Evolutionary conservation across 2,329 filamentous ascomycete species (phyloP).

Genomic region (Apiospora koreana): DNA sequence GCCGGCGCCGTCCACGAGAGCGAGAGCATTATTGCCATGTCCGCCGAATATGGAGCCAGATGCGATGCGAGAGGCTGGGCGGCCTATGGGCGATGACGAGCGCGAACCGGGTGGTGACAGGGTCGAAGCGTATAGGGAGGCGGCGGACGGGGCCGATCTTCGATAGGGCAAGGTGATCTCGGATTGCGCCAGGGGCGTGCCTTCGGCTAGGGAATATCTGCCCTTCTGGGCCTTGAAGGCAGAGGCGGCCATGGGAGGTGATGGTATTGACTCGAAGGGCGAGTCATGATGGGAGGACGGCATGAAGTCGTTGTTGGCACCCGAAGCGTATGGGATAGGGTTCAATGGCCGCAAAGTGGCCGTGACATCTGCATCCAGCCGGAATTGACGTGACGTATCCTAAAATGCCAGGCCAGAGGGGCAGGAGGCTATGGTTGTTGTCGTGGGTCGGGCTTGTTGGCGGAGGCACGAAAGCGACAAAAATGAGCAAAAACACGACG

Average conservation of each 20-base stretch:
- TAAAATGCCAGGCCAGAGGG: neutral
- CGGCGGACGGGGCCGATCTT: constrained; percentile 56
- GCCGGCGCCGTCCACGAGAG: constrained; percentile 41
- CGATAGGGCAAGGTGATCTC: constrained; percentile 57
- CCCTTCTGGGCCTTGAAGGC: constrained; percentile 60
- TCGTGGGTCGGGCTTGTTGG: neutral
- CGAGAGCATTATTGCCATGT: constrained; percentile 44
- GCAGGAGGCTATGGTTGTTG: neutral
- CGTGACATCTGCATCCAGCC: neutral
- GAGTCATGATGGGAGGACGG: constrained; percentile 66
- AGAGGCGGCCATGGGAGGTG: constrained; percentile 68
- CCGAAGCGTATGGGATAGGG: neutral
- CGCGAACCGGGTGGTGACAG: constrained; percentile 69
- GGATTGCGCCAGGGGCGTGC: constrained; percentile 48
- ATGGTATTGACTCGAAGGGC: constrained; percentile 63
- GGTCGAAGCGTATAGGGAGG: constrained; percentile 66
- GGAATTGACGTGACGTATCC: neutral
- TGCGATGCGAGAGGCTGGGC: constrained; percentile 55
- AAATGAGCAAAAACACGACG: neutral
- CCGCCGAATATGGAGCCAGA: constrained; percentile 59
- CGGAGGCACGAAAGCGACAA: neutral
- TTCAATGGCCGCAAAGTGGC: constrained; percentile 7
- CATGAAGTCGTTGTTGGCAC: constrained; percentile 51
- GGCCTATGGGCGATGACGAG: constrained; percentile 66
- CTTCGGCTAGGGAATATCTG: constrained; percentile 55